A percentile compares a stretch with the other conserved stretches of the same genome.
These are phyloP conservation scores for Strobilomyces dryophilus DNA, from an alignment of 768 basidiomycete species.

Conservation along the genomic window DNA sequence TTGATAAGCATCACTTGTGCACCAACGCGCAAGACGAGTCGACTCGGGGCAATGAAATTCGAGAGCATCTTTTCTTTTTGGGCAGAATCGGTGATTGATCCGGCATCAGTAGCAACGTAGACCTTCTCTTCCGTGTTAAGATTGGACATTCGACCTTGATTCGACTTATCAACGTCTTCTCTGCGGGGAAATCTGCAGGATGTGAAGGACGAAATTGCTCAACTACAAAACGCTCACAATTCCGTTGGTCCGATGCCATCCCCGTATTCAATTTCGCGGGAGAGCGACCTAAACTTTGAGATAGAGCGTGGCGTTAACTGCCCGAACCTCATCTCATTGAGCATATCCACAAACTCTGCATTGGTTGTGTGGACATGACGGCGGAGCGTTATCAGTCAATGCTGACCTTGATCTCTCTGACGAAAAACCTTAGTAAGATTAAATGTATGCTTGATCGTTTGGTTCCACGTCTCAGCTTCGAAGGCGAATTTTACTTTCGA, in stretches of 20 bases:
- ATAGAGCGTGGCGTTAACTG: slow-evolving; percentile 61
- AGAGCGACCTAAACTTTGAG: slow-evolving; percentile 62
- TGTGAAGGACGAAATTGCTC: not conserved
- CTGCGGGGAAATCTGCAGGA: slow-evolving; percentile 79
- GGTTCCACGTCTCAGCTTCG: slow-evolving; percentile 76
- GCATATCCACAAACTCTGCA: slow-evolving; percentile 88
- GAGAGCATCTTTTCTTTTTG: slow-evolving; percentile 75
- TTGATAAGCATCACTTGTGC: slow-evolving; percentile 97
- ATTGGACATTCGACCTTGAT: slow-evolving; percentile 58
- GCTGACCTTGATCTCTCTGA: slow-evolving; percentile 83
- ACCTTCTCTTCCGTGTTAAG: slow-evolving; percentile 50
- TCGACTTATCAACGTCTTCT: slow-evolving; percentile 88
- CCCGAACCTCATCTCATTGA: slow-evolving; percentile 98
- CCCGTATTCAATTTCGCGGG: slow-evolving; percentile 64
- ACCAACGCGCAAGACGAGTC: slow-evolving; percentile 66
- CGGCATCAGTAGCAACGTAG: slow-evolving; percentile 63
- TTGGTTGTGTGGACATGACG: slow-evolving; percentile 3
- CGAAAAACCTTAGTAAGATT: slow-evolving; percentile 96
- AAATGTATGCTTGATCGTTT: slow-evolving; percentile 74
- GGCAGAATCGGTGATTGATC: slow-evolving; percentile 44
- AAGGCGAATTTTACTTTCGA: slow-evolving; percentile 80
- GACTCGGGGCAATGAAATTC: slow-evolving; percentile 86
- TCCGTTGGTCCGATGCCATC: slow-evolving; percentile 90
- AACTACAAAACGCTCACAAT: slow-evolving; percentile 49
- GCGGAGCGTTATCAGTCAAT: not conserved